Evolutionary conservation across 768 basidiomycete genomes (phyloP), one percentile per base, ranked within the genome.

Genomic region (Holtermannia corniformis): DNA sequence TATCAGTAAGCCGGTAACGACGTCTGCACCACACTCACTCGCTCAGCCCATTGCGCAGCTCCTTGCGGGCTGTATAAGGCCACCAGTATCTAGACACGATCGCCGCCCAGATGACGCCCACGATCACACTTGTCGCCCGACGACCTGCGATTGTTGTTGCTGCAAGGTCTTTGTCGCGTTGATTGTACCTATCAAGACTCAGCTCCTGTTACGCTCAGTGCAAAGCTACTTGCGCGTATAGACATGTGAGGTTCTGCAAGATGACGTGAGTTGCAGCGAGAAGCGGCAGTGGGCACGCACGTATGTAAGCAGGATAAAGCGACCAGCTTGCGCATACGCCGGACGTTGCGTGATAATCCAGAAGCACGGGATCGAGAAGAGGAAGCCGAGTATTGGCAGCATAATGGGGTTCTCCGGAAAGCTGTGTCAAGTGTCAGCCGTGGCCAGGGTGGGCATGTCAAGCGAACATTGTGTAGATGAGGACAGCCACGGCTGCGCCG

Each of bases 1-100:
- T n/a, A n/a, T n/a, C 60, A 1, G 32, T 11, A 3, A 11, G 20
- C 24, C 20, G 25, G 20, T 24, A 32, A 32, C 26, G n/a, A n/a
- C 14, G 5, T 49, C 50, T 26, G 25, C 40, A 41, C 45, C 12
- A 2, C 10, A 75, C 82, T 57, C 52, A 93, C 89, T 97, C 91
- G 75, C 88, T 84, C 4, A 97, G 77, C 0, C 82, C 84, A 56
- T 82, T 83, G 44, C 84, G 81, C 3, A 99, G 76, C 71, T 97
- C 93, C 40, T 86, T 76, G 44, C 93, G 76, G 0, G 95, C 95
- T 64, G 95, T 92, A 7, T 86, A 81, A 1, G 95, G 95, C 93
- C 92, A 97, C 86, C 91, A 90, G 57, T 85, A 84, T 44, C 88
- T 77, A 3, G 87, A 90, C 20, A 95, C 82, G 46, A 96, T 73